A percentile compares a stretch with the other conserved stretches of the same genome.
Conservation (phyloP, 2,329 filamentous ascomycete species). For the Pseudogymnoascus sp. region DNA sequence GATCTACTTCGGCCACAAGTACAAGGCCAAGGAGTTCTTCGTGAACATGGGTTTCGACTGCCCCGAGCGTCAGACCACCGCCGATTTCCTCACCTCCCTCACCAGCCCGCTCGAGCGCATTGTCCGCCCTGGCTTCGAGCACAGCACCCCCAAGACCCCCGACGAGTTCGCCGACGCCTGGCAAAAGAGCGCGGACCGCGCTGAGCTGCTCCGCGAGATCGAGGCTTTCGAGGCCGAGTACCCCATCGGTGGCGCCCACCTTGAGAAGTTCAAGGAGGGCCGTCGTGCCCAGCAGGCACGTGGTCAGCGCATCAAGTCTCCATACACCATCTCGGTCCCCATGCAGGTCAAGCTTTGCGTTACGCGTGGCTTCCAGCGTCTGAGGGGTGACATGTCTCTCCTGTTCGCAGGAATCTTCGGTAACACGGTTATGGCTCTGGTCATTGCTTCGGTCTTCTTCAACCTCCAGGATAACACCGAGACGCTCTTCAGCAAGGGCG, state of each 20-base stretch:
- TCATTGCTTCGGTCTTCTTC: slow-evolving; percentile 57
- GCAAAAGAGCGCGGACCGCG: slow-evolving; percentile 37
- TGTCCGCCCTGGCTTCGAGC: slow-evolving; percentile 46
- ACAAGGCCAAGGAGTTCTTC: slow-evolving; percentile 60
- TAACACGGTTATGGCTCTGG: slow-evolving; percentile 44
- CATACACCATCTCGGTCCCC: slow-evolving; percentile 69
- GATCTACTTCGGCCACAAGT: slow-evolving; percentile 59
- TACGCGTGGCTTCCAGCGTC: slow-evolving; percentile 68
- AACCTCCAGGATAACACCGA: slow-evolving; percentile 43
- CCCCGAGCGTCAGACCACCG: slow-evolving; percentile 43
- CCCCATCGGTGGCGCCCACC: slow-evolving; percentile 23
- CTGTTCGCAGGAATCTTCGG: slow-evolving; percentile 39
- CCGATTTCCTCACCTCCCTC: slow-evolving; percentile 71
- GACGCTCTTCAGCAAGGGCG: slow-evolving; percentile 55
- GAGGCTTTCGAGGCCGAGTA: slow-evolving; percentile 40
- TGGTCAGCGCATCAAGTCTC: slow-evolving; percentile 56
- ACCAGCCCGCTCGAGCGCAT: slow-evolving; percentile 52
- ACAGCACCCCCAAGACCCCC: slow-evolving; percentile 44
- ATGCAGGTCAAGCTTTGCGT: slow-evolving; percentile 75
- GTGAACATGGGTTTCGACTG: slow-evolving; percentile 63
- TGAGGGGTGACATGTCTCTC: slow-evolving; percentile 65
- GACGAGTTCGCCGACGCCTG: slow-evolving; percentile 47
- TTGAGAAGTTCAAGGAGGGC: slow-evolving; percentile 33
- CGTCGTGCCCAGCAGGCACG: slow-evolving; percentile 25
- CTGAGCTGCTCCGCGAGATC: slow-evolving; percentile 38